Conservation (phyloP, 2,329 filamentous ascomycete species). For the Rutstroemia sp. region DNA sequence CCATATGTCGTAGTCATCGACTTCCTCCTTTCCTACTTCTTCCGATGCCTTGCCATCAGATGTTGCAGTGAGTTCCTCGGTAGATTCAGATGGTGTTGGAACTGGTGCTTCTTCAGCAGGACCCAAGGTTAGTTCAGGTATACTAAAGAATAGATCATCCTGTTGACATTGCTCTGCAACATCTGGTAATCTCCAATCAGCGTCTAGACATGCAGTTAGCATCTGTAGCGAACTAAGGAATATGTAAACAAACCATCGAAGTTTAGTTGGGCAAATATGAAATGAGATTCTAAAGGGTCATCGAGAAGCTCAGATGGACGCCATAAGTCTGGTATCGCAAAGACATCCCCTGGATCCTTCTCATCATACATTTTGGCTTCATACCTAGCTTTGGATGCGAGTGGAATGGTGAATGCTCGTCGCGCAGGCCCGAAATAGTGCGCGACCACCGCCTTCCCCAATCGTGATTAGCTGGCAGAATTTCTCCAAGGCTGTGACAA, state of each 20-base stretch:
- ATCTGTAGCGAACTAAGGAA: no score
- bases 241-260: conserved; percentile 21
- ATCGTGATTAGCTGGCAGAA: not conserved
- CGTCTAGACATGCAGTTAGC: conserved; percentile 15
- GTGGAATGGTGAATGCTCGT: no score
- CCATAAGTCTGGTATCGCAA: conserved; percentile 57
- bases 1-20: conserved; percentile 39
- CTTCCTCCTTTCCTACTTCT: conserved; percentile 22
- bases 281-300: conserved; percentile 23
- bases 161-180: conserved; percentile 13
- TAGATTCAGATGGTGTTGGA: conserved; percentile 8
- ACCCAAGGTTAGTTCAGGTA: conserved; percentile 23
- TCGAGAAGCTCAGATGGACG: conserved; percentile 43
- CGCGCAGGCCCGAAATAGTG: no score
- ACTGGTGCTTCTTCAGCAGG: conserved; percentile 2
- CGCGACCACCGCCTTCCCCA: not conserved
- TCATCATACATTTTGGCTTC: conserved; percentile 28
- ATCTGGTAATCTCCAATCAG: conserved; percentile 21
- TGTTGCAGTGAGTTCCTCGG: not conserved
- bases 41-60: conserved; percentile 3
- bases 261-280: conserved; percentile 27
- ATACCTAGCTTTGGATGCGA: no score
- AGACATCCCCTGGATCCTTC: conserved; percentile 42
- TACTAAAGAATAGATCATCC: conserved; percentile 25
- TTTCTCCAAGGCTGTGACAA: not conserved